phyloP scores from a whole-genome alignment of 345 rosid species.

The Geranium rotundifolium region DNA sequence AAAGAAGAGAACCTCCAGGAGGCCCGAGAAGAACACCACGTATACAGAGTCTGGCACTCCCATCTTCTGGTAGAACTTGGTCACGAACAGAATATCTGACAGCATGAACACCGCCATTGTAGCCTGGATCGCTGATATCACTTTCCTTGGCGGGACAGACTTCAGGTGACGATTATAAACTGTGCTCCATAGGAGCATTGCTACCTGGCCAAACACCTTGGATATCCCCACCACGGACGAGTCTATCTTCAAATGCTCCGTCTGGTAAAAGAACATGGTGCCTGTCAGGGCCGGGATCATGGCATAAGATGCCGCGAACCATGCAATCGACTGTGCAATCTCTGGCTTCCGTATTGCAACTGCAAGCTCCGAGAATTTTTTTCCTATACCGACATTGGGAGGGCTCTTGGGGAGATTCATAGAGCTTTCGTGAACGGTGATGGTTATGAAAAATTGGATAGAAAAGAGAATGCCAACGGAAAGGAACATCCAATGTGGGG shows the following conservation, averaged over 20 bases:
- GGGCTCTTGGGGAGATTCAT: slow-evolving; percentile 47
- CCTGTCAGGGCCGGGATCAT: slow-evolving; percentile 68
- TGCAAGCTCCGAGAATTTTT: slow-evolving; percentile 52
- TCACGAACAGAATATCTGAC: slow-evolving; percentile 64
- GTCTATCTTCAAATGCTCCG: slow-evolving; percentile 42
- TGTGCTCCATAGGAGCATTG: slow-evolving; percentile 74
- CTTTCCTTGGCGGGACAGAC: slow-evolving; percentile 47
- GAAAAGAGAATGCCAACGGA: slow-evolving; percentile 37
- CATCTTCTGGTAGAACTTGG: slow-evolving; percentile 41
- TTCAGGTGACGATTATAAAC: slow-evolving; percentile 45
- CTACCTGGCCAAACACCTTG: slow-evolving; percentile 72
- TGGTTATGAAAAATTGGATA: slow-evolving; percentile 51
- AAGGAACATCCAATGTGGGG: slow-evolving; percentile 44
- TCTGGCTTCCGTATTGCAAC: slow-evolving; percentile 45
- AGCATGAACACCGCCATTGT: slow-evolving; percentile 49
- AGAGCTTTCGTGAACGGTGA: slow-evolving; percentile 44
- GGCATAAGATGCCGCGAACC: slow-evolving; percentile 74
- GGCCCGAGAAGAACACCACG: slow-evolving; percentile 50
- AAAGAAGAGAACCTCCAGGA: slow-evolving; percentile 58
- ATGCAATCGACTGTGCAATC: slow-evolving; percentile 50
- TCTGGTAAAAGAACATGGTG: slow-evolving; percentile 93
- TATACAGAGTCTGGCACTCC: slow-evolving; percentile 58
- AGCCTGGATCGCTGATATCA: slow-evolving; percentile 54
- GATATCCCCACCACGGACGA: slow-evolving; percentile 65
- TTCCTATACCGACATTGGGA: slow-evolving; percentile 38